Evolutionary conservation across 345 rosid species (phyloP), one percentile per base, ranked within the genome.

Genomic region (Populus deltoides): DNA sequence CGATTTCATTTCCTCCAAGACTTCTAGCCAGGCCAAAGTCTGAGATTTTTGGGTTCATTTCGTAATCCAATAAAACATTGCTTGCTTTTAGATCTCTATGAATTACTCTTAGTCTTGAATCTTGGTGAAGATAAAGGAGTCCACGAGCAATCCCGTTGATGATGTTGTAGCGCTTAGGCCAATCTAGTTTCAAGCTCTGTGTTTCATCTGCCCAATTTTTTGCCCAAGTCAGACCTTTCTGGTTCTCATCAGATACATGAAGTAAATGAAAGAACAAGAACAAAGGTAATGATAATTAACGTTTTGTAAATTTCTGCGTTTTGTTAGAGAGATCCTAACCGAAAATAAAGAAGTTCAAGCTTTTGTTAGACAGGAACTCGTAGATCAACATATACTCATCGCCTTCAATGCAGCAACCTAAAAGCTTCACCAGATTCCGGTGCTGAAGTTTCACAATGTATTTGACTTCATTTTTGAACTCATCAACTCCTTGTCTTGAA

Each of bases 71-170:
- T 24, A 70, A 70, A 17, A 70, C 22, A 25, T 70, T 70, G 57
- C 73, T 70, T 12, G 55, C 57, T 24, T 70, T 70, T 8, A 70
- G 15, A 15, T 88, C 91, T 33, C 89, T 80, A 27, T 83, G 91
- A 11, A 87, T 74, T 2, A 89, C 79, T 55, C 82, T 77, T 18
- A 85, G 33, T 29, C 84, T 85, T 0, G 90, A 85, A 65, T 87
- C 85, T 18, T 85, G 86, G 59, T 86, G 90, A 4, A 68, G 71
- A 38, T 68, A 68, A 4, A 68, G 47, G 13, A 82, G 83, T 63
- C 90, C 87, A 66, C 74, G 75, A 0, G 86, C 82, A 25, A 89
- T 85, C 41, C 88, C 88, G 17, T 67, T 69, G 17, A 88, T 18
- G 25, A 86, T 82, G 72, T 72, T 13, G 7, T 39, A 39, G 36